These are phyloP conservation scores for Alternaria triticina DNA, from an alignment of 2,329 filamentous ascomycete species.

Conservation along the genomic window DNA sequence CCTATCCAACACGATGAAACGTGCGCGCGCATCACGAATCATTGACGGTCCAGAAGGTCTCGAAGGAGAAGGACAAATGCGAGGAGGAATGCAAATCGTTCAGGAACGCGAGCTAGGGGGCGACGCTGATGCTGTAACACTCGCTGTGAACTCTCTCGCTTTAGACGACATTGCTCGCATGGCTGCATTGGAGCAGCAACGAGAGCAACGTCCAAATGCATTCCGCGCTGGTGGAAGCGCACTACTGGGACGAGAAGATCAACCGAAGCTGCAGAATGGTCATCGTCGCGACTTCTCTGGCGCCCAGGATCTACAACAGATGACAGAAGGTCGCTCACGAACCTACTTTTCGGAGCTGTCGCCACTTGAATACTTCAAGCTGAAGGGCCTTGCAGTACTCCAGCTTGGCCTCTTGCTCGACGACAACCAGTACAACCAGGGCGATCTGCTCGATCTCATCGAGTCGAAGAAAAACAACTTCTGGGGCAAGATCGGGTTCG, in stretches of 20 bases:
- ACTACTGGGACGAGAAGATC: constrained; percentile 65
- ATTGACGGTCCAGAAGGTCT: constrained; percentile 84
- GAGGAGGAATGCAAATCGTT: constrained; percentile 74
- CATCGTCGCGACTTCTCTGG: constrained; percentile 71
- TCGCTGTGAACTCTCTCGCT: constrained; percentile 89
- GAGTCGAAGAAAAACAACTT: constrained; percentile 93
- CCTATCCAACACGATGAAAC: constrained; percentile 89
- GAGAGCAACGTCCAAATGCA: constrained; percentile 83
- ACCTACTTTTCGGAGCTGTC: constrained; percentile 97
- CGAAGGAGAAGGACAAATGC: constrained; percentile 65
- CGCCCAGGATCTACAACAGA: constrained; percentile 58
- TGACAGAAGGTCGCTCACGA: constrained; percentile 64
- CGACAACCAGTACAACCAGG: constrained; percentile 88
- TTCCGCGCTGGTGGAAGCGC: constrained; percentile 78
- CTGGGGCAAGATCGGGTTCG: constrained; percentile 97
- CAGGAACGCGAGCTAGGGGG: constrained; percentile 76
- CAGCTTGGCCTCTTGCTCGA: constrained; percentile 94
- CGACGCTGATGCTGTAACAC: constrained; percentile 79
- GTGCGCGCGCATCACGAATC: constrained; percentile 87
- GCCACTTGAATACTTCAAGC: constrained; percentile 95
- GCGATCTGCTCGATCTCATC: constrained; percentile 90
- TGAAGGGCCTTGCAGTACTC: constrained; percentile 90
- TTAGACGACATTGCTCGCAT: constrained; percentile 96
- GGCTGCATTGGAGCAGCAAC: constrained; percentile 91
- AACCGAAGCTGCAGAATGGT: constrained; percentile 71